A percentile compares a stretch with the other conserved stretches of the same genome.
Conservation (phyloP, 306 rosid species). For the Rubus idaeus region DNA sequence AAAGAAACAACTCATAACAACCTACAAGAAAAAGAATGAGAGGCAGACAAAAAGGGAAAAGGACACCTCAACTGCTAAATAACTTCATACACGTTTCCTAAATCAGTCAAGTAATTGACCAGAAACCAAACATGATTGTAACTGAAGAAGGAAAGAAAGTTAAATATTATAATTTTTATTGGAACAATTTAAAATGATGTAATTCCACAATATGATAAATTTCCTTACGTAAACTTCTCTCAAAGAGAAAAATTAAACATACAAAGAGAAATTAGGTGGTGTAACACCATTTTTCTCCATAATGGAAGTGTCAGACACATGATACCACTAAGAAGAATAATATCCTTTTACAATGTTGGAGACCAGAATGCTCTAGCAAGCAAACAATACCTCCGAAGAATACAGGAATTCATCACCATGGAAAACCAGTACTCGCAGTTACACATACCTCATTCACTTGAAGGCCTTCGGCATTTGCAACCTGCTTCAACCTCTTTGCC, state of each 20-base stretch:
- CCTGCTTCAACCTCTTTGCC: conserved; percentile 83
- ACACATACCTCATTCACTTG: conserved; percentile 78
- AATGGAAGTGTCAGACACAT: background rate
- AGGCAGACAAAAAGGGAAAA: background rate
- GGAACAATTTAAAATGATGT: background rate
- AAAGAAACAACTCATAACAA: background rate
- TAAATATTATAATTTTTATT: background rate
- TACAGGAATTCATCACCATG: background rate
- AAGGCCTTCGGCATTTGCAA: conserved; percentile 81
- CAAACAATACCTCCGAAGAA: background rate
- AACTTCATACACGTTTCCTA: background rate
- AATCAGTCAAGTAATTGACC: background rate
- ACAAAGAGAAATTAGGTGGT: background rate
- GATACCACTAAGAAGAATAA: background rate
- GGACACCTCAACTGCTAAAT: background rate
- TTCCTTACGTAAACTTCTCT: background rate
- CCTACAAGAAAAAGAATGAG: background rate
- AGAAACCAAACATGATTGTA: background rate
- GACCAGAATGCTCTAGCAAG: background rate
- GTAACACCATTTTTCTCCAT: background rate
- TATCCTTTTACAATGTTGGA: background rate
- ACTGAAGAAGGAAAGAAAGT: background rate
- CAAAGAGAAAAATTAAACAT: background rate
- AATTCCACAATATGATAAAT: background rate
- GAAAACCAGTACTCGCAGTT: conserved; percentile 14